A percentile compares a stretch with the other conserved stretches of the same genome.
These are phyloP conservation scores for Aspergillus tamarii DNA, from an alignment of 2,329 filamentous ascomycete genomes.

Conservation along the genomic window DNA sequence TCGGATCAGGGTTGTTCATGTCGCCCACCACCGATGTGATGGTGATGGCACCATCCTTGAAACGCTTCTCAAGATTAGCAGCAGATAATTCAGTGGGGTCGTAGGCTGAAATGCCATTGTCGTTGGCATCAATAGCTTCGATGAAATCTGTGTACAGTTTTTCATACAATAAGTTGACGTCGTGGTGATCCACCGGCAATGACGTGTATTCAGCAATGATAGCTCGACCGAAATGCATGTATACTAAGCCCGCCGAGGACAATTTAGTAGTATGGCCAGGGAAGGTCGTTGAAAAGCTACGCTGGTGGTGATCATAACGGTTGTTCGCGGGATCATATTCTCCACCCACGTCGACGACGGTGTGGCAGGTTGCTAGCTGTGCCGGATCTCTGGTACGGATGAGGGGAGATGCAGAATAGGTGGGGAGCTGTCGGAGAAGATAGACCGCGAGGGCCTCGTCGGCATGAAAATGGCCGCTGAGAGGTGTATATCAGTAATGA, in stretches of 20 bases:
- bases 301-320: slow-evolving; percentile 97
- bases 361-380: slow-evolving; percentile 80
- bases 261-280: slow-evolving; percentile 84
- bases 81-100: slow-evolving; percentile 70
- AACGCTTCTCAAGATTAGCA: slow-evolving; percentile 78
- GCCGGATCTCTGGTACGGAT: slow-evolving; percentile 86
- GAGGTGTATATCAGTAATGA: slow-evolving; percentile 14
- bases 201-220: slow-evolving; percentile 73
- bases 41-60: slow-evolving; percentile 79
- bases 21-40: slow-evolving; percentile 82
- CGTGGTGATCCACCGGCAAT: slow-evolving; percentile 62
- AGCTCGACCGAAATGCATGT: slow-evolving; percentile 87
- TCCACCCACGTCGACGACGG: slow-evolving; percentile 96
- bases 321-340: slow-evolving; percentile 78
- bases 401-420: slow-evolving; percentile 73
- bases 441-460: slow-evolving; percentile 97
- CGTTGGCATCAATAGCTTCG: slow-evolving; percentile 95
- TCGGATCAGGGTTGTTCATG: slow-evolving; percentile 68
- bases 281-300: slow-evolving; percentile 83
- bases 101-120: slow-evolving; percentile 89
- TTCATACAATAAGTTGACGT: slow-evolving; percentile 75
- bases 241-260: slow-evolving; percentile 90
- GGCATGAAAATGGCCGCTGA: slow-evolving; percentile 91
- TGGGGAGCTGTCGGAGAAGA: slow-evolving; percentile 86
- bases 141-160: slow-evolving; percentile 94